Evolutionary conservation across 2,329 filamentous ascomycete genomes (phyloP).

Genomic region (Aureobasidium vineae): DNA sequence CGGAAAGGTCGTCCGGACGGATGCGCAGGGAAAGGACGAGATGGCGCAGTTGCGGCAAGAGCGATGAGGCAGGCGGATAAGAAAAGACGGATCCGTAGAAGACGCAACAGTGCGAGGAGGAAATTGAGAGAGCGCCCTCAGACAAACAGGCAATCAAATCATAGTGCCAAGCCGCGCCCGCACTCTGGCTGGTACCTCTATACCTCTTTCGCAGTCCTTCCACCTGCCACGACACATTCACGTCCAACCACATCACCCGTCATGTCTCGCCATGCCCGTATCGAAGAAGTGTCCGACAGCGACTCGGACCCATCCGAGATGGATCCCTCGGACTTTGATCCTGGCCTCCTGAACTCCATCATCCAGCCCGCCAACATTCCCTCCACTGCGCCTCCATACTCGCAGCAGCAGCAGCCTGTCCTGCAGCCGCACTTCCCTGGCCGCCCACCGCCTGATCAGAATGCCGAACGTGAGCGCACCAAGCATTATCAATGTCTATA

Average conservation of each 20-base stretch:
- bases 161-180: slow-evolving; percentile 1
- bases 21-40: not conserved
- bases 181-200: not conserved
- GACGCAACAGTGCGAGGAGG: not conserved
- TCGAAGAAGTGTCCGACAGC: slow-evolving; percentile 89
- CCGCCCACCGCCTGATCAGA: slow-evolving; percentile 36
- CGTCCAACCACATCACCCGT: slow-evolving; percentile 29
- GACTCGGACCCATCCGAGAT: slow-evolving; percentile 82
- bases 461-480: slow-evolving; percentile 56
- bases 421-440: slow-evolving; percentile 34
- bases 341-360: slow-evolving; percentile 31
- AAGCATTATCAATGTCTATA: slow-evolving; percentile 87
- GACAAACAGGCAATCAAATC: slow-evolving; percentile 2
- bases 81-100: not conserved
- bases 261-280: slow-evolving; percentile 77
- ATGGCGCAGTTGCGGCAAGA: not conserved
- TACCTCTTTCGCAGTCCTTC: not conserved
- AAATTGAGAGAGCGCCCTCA: not conserved
- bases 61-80: not conserved
- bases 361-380: slow-evolving; percentile 30
- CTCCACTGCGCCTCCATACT: slow-evolving; percentile 32
- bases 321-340: slow-evolving; percentile 58
- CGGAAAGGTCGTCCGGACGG: not conserved
- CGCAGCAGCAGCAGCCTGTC: slow-evolving; percentile 35
- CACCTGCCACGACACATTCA: not conserved